A percentile compares a stretch with the other conserved stretches of the same genome.
Evolutionary conservation across 495 filamentous ascomycete species (phyloP).

Genomic region (Talaromyces thailandensis): DNA sequence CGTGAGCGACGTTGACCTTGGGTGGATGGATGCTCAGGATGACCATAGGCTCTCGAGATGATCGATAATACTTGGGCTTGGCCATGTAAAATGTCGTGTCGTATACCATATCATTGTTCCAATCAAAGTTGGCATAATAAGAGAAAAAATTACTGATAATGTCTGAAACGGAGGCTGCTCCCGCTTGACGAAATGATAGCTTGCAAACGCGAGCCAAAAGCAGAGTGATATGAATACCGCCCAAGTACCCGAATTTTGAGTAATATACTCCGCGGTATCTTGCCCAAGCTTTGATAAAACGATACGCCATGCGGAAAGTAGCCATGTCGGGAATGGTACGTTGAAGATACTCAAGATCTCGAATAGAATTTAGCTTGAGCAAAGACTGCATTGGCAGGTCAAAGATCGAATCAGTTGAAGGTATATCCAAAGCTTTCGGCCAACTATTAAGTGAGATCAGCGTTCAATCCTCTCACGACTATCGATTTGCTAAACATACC

Average conservation of each 20-base stretch:
- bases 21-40: constrained; percentile 46
- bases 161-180: constrained; percentile 23
- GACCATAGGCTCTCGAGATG: constrained; percentile 43
- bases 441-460: constrained; percentile 16
- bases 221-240: constrained; percentile 49
- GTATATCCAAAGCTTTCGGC: constrained; percentile 15
- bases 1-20: constrained; percentile 41
- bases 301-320: constrained; percentile 42
- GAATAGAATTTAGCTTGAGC: constrained; percentile 44
- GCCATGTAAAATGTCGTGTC: constrained; percentile 40
- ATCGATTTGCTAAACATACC: constrained; percentile 9
- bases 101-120: constrained; percentile 34
- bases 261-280: constrained; percentile 46
- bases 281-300: constrained; percentile 46
- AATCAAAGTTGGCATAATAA: constrained; percentile 50
- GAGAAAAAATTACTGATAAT: constrained; percentile 44
- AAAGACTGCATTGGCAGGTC: constrained; percentile 36
- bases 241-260: constrained; percentile 47
- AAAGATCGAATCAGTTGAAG: constrained; percentile 34
- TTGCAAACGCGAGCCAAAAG: constrained; percentile 46
- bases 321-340: constrained; percentile 41
- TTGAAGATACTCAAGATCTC: constrained; percentile 44
- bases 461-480: neutral
- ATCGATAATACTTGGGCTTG: constrained; percentile 34
- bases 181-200: constrained; percentile 20